Conservation (phyloP, 2,329 filamentous ascomycete species). For the Diplocarpon mali region DNA sequence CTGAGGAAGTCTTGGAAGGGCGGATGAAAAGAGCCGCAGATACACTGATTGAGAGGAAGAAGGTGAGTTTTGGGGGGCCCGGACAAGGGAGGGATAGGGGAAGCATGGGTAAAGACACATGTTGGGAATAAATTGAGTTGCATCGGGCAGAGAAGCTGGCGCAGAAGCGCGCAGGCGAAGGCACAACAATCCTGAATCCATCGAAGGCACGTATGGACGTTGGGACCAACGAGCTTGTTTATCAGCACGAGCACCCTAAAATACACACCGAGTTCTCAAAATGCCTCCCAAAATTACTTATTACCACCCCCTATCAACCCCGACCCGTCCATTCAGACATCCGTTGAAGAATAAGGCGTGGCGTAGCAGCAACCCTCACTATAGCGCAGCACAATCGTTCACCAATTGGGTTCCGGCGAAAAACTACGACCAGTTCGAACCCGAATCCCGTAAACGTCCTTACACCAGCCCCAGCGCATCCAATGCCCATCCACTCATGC, state of each 20-base stretch:
- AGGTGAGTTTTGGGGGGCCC: too few relatives aligned
- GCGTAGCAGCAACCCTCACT: too few relatives aligned
- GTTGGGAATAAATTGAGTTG: too few relatives aligned
- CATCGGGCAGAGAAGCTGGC: too few relatives aligned
- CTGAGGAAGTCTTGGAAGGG: too few relatives aligned
- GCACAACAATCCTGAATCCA: too few relatives aligned
- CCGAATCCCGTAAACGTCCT: conserved; percentile 6
- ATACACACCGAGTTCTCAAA: not conserved
- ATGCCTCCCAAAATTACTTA: not conserved
- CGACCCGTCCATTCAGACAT: not conserved
- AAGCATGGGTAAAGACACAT: too few relatives aligned
- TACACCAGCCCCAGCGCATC: conserved; percentile 2
- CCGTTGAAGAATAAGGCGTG: not conserved
- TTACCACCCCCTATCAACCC: not conserved
- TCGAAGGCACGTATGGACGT: too few relatives aligned
- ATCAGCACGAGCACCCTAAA: not conserved
- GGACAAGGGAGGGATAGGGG: too few relatives aligned
- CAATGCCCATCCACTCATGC: not conserved
- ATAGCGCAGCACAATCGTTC: not conserved
- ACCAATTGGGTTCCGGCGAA: conserved; percentile 16
- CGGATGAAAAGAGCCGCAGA: too few relatives aligned
- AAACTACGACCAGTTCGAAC: conserved; percentile 18
- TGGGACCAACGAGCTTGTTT: not conserved
- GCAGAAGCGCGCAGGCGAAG: too few relatives aligned
- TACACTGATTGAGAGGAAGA: too few relatives aligned